phyloP scores from a whole-genome alignment of 2,329 filamentous ascomycete genomes.

The Penicillium brevicompactum region DNA sequence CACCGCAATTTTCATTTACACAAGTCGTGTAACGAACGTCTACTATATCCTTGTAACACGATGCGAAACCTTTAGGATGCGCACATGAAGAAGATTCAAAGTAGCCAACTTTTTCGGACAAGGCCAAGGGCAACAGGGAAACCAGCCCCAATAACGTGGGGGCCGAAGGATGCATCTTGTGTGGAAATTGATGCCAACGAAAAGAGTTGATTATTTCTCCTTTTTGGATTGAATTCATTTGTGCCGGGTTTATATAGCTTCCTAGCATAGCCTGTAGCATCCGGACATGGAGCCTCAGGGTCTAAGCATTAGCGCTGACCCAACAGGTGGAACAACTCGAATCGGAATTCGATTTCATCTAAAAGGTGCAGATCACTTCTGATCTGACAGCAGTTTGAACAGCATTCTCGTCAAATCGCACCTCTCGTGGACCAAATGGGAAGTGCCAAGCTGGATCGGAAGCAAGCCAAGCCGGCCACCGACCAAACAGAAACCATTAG shows the following conservation, averaged over 20 bases:
- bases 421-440: neutral
- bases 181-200: no score
- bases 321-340: neutral
- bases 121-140: neutral
- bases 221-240: neutral
- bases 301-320: neutral
- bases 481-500: neutral
- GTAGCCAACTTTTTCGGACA: conserved; percentile 2
- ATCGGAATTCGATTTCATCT: neutral
- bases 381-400: neutral
- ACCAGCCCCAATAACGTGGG: neutral
- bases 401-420: neutral
- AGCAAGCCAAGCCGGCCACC: neutral
- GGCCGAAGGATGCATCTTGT: neutral
- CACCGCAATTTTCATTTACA: conserved; percentile 16
- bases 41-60: conserved; percentile 14
- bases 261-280: neutral
- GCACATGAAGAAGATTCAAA: conserved; percentile 16
- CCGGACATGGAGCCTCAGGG: neutral
- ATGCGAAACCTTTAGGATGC: conserved; percentile 10
- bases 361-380: neutral
- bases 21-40: conserved; percentile 10
- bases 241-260: neutral
- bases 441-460: neutral
- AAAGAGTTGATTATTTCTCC: no score